Conservation (phyloP, 2,329 filamentous ascomycete genomes). For the Pezicula carpinea region DNA sequence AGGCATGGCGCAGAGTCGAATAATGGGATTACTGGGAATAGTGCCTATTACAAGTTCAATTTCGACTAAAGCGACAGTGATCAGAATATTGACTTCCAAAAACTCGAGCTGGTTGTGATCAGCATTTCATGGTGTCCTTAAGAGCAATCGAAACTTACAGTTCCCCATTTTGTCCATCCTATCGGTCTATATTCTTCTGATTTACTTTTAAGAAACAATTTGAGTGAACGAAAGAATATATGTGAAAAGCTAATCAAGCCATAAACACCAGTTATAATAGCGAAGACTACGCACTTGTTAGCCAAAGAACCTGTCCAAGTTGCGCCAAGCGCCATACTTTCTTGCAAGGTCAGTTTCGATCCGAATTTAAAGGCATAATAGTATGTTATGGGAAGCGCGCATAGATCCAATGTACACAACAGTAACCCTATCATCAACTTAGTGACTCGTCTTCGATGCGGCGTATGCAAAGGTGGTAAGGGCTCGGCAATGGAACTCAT, state of each 20-base stretch:
- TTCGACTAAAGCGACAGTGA: conserved; percentile 20
- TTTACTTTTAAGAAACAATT: conserved; percentile 16
- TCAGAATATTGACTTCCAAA: conserved; percentile 20
- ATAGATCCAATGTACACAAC: conserved; percentile 18
- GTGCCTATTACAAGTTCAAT: conserved; percentile 22
- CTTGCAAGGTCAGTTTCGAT: conserved; percentile 18
- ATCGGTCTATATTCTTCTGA: conserved; percentile 19
- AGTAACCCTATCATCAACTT: conserved; percentile 13
- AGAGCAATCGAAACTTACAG: conserved; percentile 11
- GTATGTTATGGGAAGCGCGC: conserved; percentile 20
- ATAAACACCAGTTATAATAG: conserved; percentile 21
- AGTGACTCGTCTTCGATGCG: conserved; percentile 14
- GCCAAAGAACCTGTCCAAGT: not conserved
- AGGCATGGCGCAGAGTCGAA: conserved; percentile 23
- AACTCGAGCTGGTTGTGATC: conserved; percentile 16
- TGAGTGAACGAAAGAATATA: conserved; percentile 20
- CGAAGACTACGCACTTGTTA: conserved; percentile 17
- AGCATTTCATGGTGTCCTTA: not conserved
- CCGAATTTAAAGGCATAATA: conserved; percentile 24
- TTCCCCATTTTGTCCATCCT: conserved; percentile 24
- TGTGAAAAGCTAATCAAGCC: conserved; percentile 24
- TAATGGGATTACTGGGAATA: conserved; percentile 15
- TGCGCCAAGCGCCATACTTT: conserved; percentile 9
- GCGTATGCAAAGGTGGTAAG: conserved; percentile 20
- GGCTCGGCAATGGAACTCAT: conserved; percentile 6